phyloP scores from a whole-genome alignment of 345 rosid species.

The Salix exigua region DNA sequence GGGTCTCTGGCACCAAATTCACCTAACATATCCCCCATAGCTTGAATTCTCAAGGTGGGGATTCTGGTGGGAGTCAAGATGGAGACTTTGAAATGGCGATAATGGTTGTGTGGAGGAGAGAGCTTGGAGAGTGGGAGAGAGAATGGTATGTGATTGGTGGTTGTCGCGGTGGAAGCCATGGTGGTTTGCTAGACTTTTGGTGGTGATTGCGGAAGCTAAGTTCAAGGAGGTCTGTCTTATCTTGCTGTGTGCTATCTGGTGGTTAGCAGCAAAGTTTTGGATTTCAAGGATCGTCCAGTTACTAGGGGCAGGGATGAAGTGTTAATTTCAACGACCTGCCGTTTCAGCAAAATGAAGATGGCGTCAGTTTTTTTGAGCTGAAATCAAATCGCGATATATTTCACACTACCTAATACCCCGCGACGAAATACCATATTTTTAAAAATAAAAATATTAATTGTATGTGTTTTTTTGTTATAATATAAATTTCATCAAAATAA shows the following conservation, averaged over 20 bases:
- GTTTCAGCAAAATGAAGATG: not conserved
- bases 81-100: not conserved
- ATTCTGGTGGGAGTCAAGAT: conserved; percentile 5
- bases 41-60: conserved; percentile 20
- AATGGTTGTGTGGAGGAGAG: conserved; percentile 21
- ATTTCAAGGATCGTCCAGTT: not conserved
- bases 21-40: conserved; percentile 35
- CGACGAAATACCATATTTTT: too few species aligned
- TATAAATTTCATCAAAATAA: too few species aligned
- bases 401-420: too few species aligned
- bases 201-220: not conserved
- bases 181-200: not conserved
- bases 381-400: too few species aligned
- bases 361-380: not conserved
- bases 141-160: conserved; percentile 33
- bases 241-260: conserved; percentile 23
- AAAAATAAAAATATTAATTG: too few species aligned
- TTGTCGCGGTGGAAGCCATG: not conserved
- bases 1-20: conserved; percentile 80
- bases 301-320: not conserved
- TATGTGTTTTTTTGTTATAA: too few species aligned
- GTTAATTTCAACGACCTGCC: not conserved
- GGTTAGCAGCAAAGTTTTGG: not conserved
- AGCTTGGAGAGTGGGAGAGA: conserved; percentile 18
- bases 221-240: not conserved